Percentiles rank a stretch among this genome's conserved stretches.
phyloP scores from a whole-genome alignment of 148 eudicot species.

The Rhododendron mucronatum region DNA sequence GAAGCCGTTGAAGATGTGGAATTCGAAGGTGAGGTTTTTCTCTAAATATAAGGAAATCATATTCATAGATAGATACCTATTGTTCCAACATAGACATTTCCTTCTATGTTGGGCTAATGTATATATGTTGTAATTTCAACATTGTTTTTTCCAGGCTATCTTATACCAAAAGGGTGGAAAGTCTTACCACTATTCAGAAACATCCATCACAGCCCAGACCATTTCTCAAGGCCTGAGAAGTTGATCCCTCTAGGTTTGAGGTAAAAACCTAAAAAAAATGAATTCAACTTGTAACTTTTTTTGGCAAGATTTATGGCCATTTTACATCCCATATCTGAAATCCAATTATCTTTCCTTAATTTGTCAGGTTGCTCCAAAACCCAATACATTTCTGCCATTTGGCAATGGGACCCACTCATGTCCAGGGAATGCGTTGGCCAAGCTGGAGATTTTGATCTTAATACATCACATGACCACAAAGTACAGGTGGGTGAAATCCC shows the following conservation, averaged over 20 bases:
- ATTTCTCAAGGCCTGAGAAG: conserved; percentile 58
- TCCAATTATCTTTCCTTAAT: background rate
- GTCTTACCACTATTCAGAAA: conserved; percentile 67
- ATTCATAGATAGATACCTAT: background rate
- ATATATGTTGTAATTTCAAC: background rate
- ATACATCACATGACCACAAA: conserved; percentile 71
- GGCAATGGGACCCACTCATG: conserved; percentile 71
- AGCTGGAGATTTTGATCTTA: conserved; percentile 54
- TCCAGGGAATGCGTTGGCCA: conserved; percentile 74
- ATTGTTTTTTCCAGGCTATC: conserved; percentile 43
- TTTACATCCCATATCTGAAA: background rate
- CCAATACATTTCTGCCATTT: conserved; percentile 72
- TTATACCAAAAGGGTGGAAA: conserved; percentile 80
- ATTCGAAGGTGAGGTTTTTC: conserved; percentile 54
- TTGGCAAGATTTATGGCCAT: background rate
- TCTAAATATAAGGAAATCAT: background rate
- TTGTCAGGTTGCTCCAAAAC: conserved; percentile 58
- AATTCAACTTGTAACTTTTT: background rate
- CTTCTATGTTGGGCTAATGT: background rate
- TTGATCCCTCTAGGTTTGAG: conserved; percentile 84
- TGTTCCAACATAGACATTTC: too few relatives aligned
- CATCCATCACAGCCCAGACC: conserved; percentile 65
- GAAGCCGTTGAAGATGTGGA: conserved; percentile 99
- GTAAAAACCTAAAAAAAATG: conserved; percentile 19
- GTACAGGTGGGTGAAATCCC: conserved; percentile 43